Conservation (phyloP, 805 yeast genomes). For the Priceomyces haplophilus region DNA sequence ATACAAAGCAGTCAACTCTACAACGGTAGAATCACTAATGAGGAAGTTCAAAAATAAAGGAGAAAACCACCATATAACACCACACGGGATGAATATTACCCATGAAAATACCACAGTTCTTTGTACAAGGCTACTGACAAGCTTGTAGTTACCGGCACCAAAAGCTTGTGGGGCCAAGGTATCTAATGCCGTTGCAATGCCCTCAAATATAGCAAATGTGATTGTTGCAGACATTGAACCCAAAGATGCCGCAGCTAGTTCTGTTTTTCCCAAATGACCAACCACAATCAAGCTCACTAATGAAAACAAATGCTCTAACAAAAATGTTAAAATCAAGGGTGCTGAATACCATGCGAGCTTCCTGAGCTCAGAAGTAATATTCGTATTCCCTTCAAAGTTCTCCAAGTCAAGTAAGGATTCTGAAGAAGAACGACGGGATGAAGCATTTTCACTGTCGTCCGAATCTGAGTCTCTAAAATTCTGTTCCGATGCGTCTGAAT, state of each 20-base stretch:
- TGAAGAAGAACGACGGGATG: conserved; percentile 1
- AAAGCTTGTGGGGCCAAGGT: conserved; percentile 46
- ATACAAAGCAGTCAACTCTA: conserved; percentile 32
- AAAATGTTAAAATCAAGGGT: conserved; percentile 41
- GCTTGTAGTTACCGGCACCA: conserved; percentile 40
- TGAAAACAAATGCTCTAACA: conserved; percentile 43
- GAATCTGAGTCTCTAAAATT: conserved; percentile 7
- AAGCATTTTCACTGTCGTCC: not conserved
- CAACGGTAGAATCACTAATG: conserved; percentile 32
- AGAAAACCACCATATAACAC: conserved; percentile 39
- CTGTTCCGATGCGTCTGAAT: conserved; percentile 12
- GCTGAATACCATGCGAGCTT: conserved; percentile 31
- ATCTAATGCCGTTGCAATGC: conserved; percentile 45
- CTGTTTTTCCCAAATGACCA: conserved; percentile 44
- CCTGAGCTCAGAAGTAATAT: conserved; percentile 22
- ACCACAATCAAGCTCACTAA: conserved; percentile 42
- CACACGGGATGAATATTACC: conserved; percentile 38
- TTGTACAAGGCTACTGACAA: conserved; percentile 38
- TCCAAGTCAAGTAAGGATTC: conserved; percentile 15
- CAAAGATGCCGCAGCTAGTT: conserved; percentile 45
- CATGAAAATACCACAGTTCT: conserved; percentile 35
- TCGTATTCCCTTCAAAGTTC: conserved; percentile 33
- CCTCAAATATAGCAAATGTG: conserved; percentile 44
- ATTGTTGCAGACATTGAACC: conserved; percentile 45
- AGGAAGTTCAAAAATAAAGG: conserved; percentile 24